Conservation (phyloP, 1,139 yeast species). For the Pichia sp. region DNA sequence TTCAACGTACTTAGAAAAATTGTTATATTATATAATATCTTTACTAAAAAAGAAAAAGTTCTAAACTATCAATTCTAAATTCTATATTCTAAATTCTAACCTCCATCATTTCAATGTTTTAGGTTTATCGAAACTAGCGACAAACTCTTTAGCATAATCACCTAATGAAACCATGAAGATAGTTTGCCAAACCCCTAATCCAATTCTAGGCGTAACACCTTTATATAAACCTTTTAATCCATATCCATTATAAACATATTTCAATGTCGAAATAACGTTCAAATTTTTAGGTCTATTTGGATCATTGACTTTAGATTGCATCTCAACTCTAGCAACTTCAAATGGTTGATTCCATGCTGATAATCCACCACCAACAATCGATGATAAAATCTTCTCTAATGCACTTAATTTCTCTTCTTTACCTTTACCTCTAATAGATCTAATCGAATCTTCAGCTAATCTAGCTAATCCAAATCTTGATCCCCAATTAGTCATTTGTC, state of each 20-base stretch:
- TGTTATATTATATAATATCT: background rate
- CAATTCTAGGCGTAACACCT: conserved; percentile 96
- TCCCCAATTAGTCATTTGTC: conserved; percentile 99
- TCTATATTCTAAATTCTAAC: background rate
- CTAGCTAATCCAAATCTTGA: conserved; percentile 91
- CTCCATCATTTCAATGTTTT: conserved; percentile 9
- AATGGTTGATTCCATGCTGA: conserved; percentile 99
- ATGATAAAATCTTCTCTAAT: conserved; percentile 74
- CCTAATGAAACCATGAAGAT: conserved; percentile 99
- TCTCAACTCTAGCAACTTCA: conserved; percentile 94
- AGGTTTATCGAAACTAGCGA: conserved; percentile 32
- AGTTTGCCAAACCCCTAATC: conserved; percentile 96
- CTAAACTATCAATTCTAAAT: too few relatives aligned
- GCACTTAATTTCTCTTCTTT: conserved; percentile 60
- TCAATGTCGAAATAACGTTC: conserved; percentile 70
- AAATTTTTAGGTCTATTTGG: conserved; percentile 94
- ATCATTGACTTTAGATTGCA: conserved; percentile 89
- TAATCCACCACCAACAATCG: conserved; percentile 92
- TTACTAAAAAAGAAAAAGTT: background rate
- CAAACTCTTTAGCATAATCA: conserved; percentile 72
- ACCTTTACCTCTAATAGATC: conserved; percentile 46
- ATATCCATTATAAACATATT: conserved; percentile 71
- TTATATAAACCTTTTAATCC: conserved; percentile 90
- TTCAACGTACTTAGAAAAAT: conserved; percentile 6
- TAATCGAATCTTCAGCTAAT: conserved; percentile 81